Base-by-base conservation (phyloP, 257 asterid species). In the Scutellaria barbata region DNA sequence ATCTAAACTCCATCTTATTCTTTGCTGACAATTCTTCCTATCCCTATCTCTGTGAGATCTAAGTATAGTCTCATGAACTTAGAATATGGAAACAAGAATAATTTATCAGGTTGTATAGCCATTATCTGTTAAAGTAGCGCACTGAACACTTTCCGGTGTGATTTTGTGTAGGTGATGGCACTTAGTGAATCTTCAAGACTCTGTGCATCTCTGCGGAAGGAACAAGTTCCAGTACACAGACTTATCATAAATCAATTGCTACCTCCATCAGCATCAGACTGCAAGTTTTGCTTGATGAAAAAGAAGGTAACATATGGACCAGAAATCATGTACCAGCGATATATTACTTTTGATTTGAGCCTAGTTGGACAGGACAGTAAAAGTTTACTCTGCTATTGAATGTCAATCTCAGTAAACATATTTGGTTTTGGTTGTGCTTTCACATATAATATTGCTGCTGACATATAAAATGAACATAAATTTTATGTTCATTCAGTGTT, bases 281-380 rank as follows among this genome's bases (percentile, higher is more conserved):
- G 97, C 95, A 91, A 89, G 85, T 89, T 89, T 22, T 89, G 96
- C 79, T 85, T 79, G 18, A 77, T 89, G 86, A 89, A 72, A 80
- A 78, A 83, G 58, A 87, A 89, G 91, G 96, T 89, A 82, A 74
- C 14, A 63, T 57, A 37, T 72, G 62, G 74, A 70, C 61, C 42
- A 22, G 17, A 51, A 42, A 41, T 33, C 25, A 66, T 45, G 60
- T 52, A 50, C 41, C 52, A 59, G 62, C 14, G 5, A 41, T 18
- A 43, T 41, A 25, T 60, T 17, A 45, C 8, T 66, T 57, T 48
- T 18, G 5, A 45, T 37, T 54, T 16, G 10, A 46, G 53, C 37
- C 30, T 54, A 22, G 40, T 41, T 7, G 51, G 25, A 67, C 35
- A 30, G 35, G 35, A 22, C 6, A 37, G 17, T 13, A 11, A 35